These are phyloP conservation scores for Puccinia novopanici DNA, from an alignment of 1,284 basidiomycete species.

Conservation along the genomic window DNA sequence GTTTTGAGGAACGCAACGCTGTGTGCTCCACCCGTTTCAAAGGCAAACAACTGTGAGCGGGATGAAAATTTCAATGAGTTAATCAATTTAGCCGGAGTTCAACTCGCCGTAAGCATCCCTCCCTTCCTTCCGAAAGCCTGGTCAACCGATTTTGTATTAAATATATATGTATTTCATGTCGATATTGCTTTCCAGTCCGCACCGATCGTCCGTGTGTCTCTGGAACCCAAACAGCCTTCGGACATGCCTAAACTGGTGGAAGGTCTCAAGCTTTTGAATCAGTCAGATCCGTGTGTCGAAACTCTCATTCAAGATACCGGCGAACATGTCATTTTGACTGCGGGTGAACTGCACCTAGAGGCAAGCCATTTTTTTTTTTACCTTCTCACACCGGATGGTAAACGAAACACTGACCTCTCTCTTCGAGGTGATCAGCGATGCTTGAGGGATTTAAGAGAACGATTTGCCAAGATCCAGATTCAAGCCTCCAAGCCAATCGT, in stretches of 20 bases:
- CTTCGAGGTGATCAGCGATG: conserved; percentile 69
- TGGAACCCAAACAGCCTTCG: conserved; percentile 60
- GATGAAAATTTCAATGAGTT: conserved; percentile 58
- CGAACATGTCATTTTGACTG: conserved; percentile 94
- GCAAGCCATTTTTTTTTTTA: conserved; percentile 61
- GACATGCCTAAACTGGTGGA: conserved; percentile 89
- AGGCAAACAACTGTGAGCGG: conserved; percentile 42
- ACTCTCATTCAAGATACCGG: conserved; percentile 95
- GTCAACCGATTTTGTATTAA: background rate
- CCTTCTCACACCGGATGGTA: conserved; percentile 33
- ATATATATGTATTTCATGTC: background rate
- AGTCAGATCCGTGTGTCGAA: conserved; percentile 96
- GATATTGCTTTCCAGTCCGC: conserved; percentile 51
- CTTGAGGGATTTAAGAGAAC: conserved; percentile 87
- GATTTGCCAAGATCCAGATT: conserved; percentile 90
- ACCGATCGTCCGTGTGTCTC: conserved; percentile 56
- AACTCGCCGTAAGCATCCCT: conserved; percentile 66
- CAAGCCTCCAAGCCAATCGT: conserved; percentile 94
- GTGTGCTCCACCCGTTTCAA: conserved; percentile 67
- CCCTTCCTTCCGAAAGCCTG: background rate
- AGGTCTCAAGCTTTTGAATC: conserved; percentile 85
- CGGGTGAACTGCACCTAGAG: conserved; percentile 94
- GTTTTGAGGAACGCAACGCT: conserved; percentile 89
- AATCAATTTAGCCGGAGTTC: conserved; percentile 80
- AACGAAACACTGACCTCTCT: background rate